Base-by-base conservation (phyloP, 106 monocot genomes). In the Narthecium ossifragum region DNA sequence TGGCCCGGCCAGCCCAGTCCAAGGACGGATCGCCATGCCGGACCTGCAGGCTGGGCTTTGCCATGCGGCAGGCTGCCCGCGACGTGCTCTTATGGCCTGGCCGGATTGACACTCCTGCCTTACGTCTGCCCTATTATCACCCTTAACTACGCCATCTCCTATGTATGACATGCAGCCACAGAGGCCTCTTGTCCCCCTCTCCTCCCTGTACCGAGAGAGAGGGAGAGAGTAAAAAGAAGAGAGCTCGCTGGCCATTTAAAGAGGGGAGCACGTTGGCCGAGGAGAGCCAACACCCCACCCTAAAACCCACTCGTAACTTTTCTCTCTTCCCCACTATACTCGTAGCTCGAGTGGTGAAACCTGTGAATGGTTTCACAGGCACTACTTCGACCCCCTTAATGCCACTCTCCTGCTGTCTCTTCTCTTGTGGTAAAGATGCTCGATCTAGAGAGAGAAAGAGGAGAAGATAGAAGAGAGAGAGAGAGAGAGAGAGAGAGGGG, bases 401-500 rank as follows among this genome's bases (percentile, higher is more conserved):
- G 26, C 22, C 22, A 23, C 25, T 23, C 51, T 51, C 22, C 26
- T 51, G 51, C 12, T 51, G 25, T 23, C 51, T 23, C 51, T 23
- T 27, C 25, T 27, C 25, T 51, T 27, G 26, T 43, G 43, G 18
- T 43, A 51, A 51, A 25, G 51, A 51, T 25, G 12, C 54, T 31
- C 6, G 18, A n/a, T 15, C 8, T 0, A 48, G 47, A 48, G 47
- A 48, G 47, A 48, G 47, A 48, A 10, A 36, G 36, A 36, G 36
- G 10, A 5, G 10, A 36, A 10, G 36, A 36, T 10, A 36, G 23
- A 9, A 49, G 54, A 54, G 54, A 54, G 15, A 54, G 54, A 30
- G 54, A 51, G 51, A 51, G 51, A 51, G 51, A 51, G 51, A 51
- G 4, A 51, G 51, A 51, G 51, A 51, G 26, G 31, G 54, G 2